Base-by-base conservation (phyloP, 176 grass and related monocot genomes). In the Alloteropsis semialata region DNA sequence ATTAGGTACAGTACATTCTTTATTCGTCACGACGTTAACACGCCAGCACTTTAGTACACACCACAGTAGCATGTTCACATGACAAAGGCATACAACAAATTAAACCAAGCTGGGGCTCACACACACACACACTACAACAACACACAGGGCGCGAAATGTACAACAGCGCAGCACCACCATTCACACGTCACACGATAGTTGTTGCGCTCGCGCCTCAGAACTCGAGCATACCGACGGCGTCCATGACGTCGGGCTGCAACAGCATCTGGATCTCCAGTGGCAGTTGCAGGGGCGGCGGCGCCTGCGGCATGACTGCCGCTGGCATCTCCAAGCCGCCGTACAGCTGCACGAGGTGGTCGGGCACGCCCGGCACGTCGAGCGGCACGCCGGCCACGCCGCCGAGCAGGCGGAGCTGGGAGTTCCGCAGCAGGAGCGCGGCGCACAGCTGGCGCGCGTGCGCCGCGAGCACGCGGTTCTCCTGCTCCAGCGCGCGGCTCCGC, bases 351-450 rank as follows among this genome's bases (percentile, higher is more conserved):
- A 95, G 87, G 41, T 91, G 78, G 43, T 55, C 78, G 48, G 85
- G 85, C 46, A 96, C 84, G 44, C 79, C 56, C 0, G 79, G 89
- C 69, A 99, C 94, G 82, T 94, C 91, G 62, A 94, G 83, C 42
- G 84, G 68, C 30, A 99, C 45, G 49, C 89, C 67, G 9, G 59
- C 67, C 48, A 90, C 45, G 17, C 77, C 65, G 22, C 92, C 89
- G 30, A 95, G 74, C 11, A 79, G 18, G 11, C 36, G 77, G 56
- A 90, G 91, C 78, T 88, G 84, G 25, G 82, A 94, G 87, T 69
- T 91, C 4, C 68, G 44, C 54, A 58, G 87, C 71, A 82, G 51
- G 57, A 92, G 93, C 89, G 69, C 44, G 68, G 84, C 87, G 67
- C 45, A 57, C 22, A 89, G 85, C 79, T 79, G 85, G 14, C 74